Conservation (phyloP, 1,284 basidiomycete genomes). For the Agroathelia rolfsii region DNA sequence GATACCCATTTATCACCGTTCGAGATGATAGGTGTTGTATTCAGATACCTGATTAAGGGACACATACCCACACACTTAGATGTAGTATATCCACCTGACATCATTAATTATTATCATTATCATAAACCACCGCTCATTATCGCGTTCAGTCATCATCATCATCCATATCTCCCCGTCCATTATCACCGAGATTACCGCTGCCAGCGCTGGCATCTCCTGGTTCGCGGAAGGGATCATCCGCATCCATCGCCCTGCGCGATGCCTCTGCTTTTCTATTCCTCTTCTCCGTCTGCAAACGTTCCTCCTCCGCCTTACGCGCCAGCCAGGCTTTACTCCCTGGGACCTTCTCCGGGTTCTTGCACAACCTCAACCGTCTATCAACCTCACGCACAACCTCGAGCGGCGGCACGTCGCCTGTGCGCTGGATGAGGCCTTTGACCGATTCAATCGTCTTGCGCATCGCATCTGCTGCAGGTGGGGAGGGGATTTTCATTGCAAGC, state of each 20-base stretch:
- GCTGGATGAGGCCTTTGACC: constrained; percentile 48
- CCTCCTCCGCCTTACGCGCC: constrained; percentile 54
- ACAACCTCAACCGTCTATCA: constrained; percentile 74
- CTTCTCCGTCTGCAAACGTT: constrained; percentile 55
- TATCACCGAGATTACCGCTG: constrained; percentile 32
- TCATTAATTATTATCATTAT: constrained; percentile 34
- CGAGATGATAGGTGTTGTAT: too few species aligned
- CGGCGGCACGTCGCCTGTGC: constrained; percentile 54
- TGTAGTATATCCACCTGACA: too few species aligned
- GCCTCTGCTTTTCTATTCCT: constrained; percentile 54
- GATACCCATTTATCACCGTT: constrained; percentile 9
- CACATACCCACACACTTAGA: constrained; percentile 11
- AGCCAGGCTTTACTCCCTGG: constrained; percentile 75
- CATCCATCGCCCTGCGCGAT: constrained; percentile 36
- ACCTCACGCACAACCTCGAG: constrained; percentile 81
- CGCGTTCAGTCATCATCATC: constrained; percentile 39
- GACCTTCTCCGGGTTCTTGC: constrained; percentile 91
- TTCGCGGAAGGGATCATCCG: constrained; percentile 61
- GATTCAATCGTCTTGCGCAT: constrained; percentile 35
- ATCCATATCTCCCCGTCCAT: constrained; percentile 24
- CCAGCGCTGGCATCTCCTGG: too few species aligned
- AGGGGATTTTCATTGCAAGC: constrained; percentile 42
- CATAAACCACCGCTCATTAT: constrained; percentile 10
- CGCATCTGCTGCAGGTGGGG: constrained; percentile 13
- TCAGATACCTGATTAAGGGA: constrained; percentile 8